A percentile compares a stretch with the other conserved stretches of the same genome.
Conservation (phyloP, 768 basidiomycete genomes). For the Hygrocybe punicea region DNA sequence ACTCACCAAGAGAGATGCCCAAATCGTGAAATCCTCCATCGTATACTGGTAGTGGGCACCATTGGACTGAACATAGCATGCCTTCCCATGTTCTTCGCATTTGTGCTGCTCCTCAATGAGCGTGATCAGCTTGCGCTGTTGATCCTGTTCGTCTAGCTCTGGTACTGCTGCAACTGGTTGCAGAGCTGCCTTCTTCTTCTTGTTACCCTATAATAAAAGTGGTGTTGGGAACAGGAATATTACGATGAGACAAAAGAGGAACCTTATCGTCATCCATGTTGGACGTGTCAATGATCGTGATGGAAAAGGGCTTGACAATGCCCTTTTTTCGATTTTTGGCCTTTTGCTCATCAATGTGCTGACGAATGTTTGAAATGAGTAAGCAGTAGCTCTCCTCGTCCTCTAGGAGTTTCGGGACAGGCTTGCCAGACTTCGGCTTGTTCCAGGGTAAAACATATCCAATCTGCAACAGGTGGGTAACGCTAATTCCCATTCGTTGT, state of each 20-base stretch:
- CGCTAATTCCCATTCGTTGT: constrained; percentile 6
- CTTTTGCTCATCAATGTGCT: constrained; percentile 5
- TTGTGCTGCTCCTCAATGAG: neutral
- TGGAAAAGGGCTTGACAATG: neutral
- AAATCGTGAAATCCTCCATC: constrained; percentile 2
- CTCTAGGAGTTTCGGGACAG: constrained; percentile 20
- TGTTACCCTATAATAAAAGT: neutral
- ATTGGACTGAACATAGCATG: constrained; percentile 3
- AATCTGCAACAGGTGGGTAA: constrained; percentile 10
- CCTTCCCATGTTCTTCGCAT: neutral
- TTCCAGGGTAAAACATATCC: constrained; percentile 19
- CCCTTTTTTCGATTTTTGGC: constrained; percentile 1
- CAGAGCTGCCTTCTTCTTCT: neutral
- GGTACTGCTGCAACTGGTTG: neutral
- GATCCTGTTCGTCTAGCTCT: neutral
- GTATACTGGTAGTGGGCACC: constrained; percentile 6
- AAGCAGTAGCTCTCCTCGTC: constrained; percentile 11
- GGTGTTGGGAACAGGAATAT: neutral
- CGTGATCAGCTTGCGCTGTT: neutral
- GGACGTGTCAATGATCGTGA: constrained; percentile 3
- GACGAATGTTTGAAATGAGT: constrained; percentile 10
- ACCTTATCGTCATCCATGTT: neutral
- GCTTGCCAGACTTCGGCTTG: constrained; percentile 14
- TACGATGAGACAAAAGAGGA: neutral
- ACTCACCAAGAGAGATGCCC: constrained; percentile 1